Conservation (phyloP, 495 filamentous ascomycete species). For the Aspergillus conjunctus region DNA sequence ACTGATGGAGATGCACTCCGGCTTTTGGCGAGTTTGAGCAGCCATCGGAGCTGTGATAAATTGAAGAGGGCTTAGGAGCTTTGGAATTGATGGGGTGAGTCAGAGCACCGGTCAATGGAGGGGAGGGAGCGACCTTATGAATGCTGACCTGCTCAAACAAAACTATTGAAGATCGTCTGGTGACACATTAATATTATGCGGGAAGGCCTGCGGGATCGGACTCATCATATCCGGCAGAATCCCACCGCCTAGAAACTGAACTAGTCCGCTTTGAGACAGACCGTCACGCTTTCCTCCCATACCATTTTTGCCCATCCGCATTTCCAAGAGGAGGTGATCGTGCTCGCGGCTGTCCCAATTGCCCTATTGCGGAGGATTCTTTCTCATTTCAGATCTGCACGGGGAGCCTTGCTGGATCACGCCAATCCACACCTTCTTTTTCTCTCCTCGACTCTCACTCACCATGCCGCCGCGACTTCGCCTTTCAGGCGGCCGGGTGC, state of each 20-base stretch:
- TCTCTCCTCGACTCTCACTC: slow-evolving; percentile 9
- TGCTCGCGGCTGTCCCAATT: slow-evolving; percentile 20
- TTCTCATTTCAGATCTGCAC: not conserved
- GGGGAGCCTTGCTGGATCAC: not conserved
- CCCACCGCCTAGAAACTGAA: slow-evolving; percentile 23
- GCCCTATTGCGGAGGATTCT: slow-evolving; percentile 5
- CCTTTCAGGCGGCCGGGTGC: slow-evolving; percentile 30
- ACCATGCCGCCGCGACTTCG: slow-evolving; percentile 54
- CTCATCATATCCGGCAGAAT: slow-evolving; percentile 27
- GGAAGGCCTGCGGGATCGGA: not conserved
- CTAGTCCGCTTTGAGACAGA: slow-evolving; percentile 27
- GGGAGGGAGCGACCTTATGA: slow-evolving; percentile 7
- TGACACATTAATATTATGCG: slow-evolving; percentile 19
- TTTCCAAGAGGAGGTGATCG: slow-evolving; percentile 9
- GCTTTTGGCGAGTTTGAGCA: slow-evolving; percentile 28
- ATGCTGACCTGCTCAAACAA: not conserved
- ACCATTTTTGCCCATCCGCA: slow-evolving; percentile 22
- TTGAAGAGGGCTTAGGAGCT: not conserved
- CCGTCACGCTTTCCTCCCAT: slow-evolving; percentile 22
- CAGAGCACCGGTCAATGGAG: not conserved
- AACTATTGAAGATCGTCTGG: slow-evolving; percentile 13
- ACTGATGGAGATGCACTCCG: slow-evolving; percentile 67
- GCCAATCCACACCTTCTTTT: slow-evolving; percentile 5
- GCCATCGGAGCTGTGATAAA: slow-evolving; percentile 22
- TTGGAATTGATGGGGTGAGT: slow-evolving; percentile 5